Conservation (phyloP, 2,329 filamentous ascomycete species). For the Parastagonospora nodorum region DNA sequence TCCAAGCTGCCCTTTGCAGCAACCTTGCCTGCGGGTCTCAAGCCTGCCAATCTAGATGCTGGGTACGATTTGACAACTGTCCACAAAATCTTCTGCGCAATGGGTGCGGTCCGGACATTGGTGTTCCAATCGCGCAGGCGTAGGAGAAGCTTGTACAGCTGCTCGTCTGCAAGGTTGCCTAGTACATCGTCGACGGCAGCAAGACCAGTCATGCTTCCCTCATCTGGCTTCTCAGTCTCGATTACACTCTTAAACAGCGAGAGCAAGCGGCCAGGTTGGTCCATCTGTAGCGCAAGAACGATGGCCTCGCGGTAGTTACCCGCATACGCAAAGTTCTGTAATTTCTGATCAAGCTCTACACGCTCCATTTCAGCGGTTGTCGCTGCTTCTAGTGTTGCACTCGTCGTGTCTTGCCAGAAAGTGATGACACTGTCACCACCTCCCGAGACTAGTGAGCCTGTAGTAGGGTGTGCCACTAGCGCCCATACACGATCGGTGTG, state of each 20-base stretch:
- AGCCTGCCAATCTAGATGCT: slow-evolving; percentile 72
- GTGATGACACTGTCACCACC: slow-evolving; percentile 91
- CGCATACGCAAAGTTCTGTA: slow-evolving; percentile 88
- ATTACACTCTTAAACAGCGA: slow-evolving; percentile 82
- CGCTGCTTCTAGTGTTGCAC: slow-evolving; percentile 74
- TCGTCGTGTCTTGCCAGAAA: slow-evolving; percentile 93
- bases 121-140: slow-evolving; percentile 96
- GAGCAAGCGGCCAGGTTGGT: slow-evolving; percentile 88
- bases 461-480: slow-evolving; percentile 68
- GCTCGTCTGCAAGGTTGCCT: slow-evolving; percentile 76
- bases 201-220: slow-evolving; percentile 67
- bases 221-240: slow-evolving; percentile 63
- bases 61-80: slow-evolving; percentile 81
- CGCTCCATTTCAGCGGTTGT: slow-evolving; percentile 76
- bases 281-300: slow-evolving; percentile 86
- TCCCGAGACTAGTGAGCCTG: slow-evolving; percentile 80
- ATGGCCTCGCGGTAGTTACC: slow-evolving; percentile 93
- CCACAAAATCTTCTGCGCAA: slow-evolving; percentile 85
- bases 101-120: slow-evolving; percentile 81
- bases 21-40: slow-evolving; percentile 53
- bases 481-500: slow-evolving; percentile 97
- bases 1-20: slow-evolving; percentile 57
- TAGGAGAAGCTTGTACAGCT: slow-evolving; percentile 81
- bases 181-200: slow-evolving; percentile 81
- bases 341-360: slow-evolving; percentile 90